These are phyloP conservation scores for Echria macrotheca DNA, from an alignment of 495 filamentous ascomycete genomes.

Conservation along the genomic window DNA sequence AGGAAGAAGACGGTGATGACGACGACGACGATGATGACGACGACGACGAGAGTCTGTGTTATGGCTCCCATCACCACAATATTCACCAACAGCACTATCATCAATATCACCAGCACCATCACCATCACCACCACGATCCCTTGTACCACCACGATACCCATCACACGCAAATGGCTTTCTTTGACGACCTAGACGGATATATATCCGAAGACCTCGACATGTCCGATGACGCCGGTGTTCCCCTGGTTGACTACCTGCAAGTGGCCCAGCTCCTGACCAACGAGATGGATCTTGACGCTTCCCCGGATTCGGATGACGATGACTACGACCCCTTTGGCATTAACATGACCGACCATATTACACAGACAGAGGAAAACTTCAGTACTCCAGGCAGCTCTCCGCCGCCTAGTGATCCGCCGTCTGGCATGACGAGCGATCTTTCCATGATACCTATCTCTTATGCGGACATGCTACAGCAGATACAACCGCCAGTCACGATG, in stretches of 20 bases:
- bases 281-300: slow-evolving; percentile 16
- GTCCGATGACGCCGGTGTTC: slow-evolving; percentile 18
- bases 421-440: not conserved
- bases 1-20: slow-evolving; percentile 13
- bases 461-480: not conserved
- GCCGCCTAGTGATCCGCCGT: not conserved
- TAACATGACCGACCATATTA: not conserved
- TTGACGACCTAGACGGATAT: slow-evolving; percentile 11
- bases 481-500: not conserved
- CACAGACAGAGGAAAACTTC: not conserved
- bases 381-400: not conserved
- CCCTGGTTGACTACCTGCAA: slow-evolving; percentile 16
- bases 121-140: slow-evolving; percentile 1
- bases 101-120: slow-evolving; percentile 5
- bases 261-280: slow-evolving; percentile 15
- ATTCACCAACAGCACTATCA: slow-evolving; percentile 4
- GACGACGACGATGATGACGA: slow-evolving; percentile 20
- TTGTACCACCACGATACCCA: not conserved
- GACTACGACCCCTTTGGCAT: not conserved
- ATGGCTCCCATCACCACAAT: not conserved
- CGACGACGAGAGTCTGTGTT: slow-evolving; percentile 13
- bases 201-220: slow-evolving; percentile 19
- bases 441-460: not conserved
- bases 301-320: slow-evolving; percentile 6
- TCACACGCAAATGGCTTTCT: slow-evolving; percentile 4